Base-by-base conservation (phyloP, 192 early-diverging fungal genomes). In the Rhizophagus sp. region DNA sequence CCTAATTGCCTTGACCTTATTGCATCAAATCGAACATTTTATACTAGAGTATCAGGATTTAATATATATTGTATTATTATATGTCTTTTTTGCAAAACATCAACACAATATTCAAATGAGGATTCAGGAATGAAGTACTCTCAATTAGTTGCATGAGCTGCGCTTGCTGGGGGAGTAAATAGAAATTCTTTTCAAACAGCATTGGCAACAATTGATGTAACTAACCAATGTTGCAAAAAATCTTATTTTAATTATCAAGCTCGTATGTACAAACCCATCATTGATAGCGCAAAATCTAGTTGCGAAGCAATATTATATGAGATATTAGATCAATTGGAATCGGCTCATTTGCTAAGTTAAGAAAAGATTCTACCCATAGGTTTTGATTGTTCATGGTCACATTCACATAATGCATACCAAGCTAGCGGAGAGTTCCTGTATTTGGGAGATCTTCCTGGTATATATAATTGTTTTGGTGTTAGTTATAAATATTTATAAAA, bases 231-330 rank as follows among this genome's bases (percentile, higher is more conserved):
- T 41, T 13, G 36, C 22, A 70, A 70, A 70, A 10, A 70, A 36
- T 70, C 68, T 36, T 70, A 70, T 36, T 17, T 41, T 13, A 10
- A 70, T 17, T 70, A 44, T 70, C 68, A 70, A 70, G 39, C 30
- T 36, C 3, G 11, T 10, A 36, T 36, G 30, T 70, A 17, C 13
- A 36, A 27, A 17, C 3, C 68, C 17, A 27, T 30, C 30, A 30
- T 30, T 30, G 30, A 30, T 30, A 30, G 30, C 1, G 30, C 30
- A 30, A 30, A 30, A 30, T 30, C 30, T 30, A 70, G n/a, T 39
- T 12, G 4, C 19, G 17, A 39, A 39, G 39, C 33, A 17, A 22
- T 36, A 41, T 70, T 70, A 44, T 17, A 19, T 36, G 22, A 70
- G 22, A 19, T 27, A 15, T 7, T 70, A 22, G 41, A 70, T 36